Conservation (phyloP, 78 protist genomes). For the Anaeramoeba flamelloides region DNA sequence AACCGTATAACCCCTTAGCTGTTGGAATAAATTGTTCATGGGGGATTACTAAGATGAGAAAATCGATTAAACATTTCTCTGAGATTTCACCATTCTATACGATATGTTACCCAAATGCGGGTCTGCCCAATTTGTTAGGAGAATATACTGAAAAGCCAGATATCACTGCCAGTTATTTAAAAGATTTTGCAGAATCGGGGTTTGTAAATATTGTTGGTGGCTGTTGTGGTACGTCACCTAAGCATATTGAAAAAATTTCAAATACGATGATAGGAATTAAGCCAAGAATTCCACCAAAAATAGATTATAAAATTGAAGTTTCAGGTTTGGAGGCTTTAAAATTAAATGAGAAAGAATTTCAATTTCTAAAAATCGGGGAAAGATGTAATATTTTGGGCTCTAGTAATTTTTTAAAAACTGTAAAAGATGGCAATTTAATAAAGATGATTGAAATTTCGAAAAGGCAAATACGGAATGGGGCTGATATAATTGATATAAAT, state of each 20-base stretch:
- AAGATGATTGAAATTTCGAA: constrained; percentile 56
- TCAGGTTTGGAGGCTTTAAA: constrained; percentile 66
- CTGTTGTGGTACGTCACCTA: constrained; percentile 92
- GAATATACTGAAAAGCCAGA: constrained; percentile 80
- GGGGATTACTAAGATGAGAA: constrained; percentile 78
- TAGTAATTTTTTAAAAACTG: constrained; percentile 56
- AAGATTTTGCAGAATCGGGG: constrained; percentile 52
- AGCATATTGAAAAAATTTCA: constrained; percentile 69
- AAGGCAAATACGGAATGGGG: constrained; percentile 77
- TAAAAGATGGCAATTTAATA: constrained; percentile 58
- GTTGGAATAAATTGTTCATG: constrained; percentile 93
- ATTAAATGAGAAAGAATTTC: constrained; percentile 12
- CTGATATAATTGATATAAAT: constrained; percentile 86
- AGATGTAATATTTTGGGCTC: constrained; percentile 98
- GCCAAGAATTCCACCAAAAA: constrained; percentile 13
- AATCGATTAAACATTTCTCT: constrained; percentile 30
- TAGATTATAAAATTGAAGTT: constrained; percentile 13
- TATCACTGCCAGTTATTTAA: constrained; percentile 36
- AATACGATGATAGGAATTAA: not conserved
- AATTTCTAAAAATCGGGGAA: constrained; percentile 83
- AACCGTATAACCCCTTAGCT: constrained; percentile 28
- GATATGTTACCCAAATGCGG: constrained; percentile 35
- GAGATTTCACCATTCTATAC: constrained; percentile 17
- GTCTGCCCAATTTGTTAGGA: constrained; percentile 85
- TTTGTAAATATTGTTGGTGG: constrained; percentile 82